Evolutionary conservation across 208 protist genomes (phyloP), one percentile per base, ranked within the genome.

Genomic region (Crithidia expoeki): DNA sequence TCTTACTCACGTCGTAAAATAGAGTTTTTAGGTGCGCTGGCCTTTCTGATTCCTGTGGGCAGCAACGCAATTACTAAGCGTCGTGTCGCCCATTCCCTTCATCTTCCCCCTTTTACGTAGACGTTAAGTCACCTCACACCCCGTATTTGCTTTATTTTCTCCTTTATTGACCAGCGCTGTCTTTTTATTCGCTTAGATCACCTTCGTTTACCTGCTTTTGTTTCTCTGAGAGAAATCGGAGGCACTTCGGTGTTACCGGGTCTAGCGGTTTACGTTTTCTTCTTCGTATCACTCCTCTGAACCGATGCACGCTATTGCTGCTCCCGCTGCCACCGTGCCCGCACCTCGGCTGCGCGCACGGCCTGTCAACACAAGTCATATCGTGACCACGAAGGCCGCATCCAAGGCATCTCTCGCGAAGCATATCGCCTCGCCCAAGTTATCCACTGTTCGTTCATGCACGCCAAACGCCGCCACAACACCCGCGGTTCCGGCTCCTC

Each of bases 311-410:
- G 49, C 52, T 23, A 27, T 40, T 0, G 0, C 1, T 30, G 55
- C 40, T 7, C 53, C 57, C 2, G 25, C 44, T 1, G 56, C 34
- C 21, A 33, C 57, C 6, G 50, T 61, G 46, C 56, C 72, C 4
- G 44, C 64, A 25, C 17, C 21, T n/a, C 68, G 55, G 21, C 44
- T 77, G 63, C 72, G 59, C 32, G 27, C 72, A 6, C 64, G 72
- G 12, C n/a, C 57, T 19, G 50, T 72, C 40, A 77, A 77, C 58
- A 72, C 72, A 3, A 68, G 32, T 27, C 57, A 58, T 17, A 50
- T 34, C 25, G 19, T 11, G 2, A 4, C 69, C 9, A 25, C 60
- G 12, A 68, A 60, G 36, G 23, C 32, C 2, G 28, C 14, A 27
- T 27, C 42, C 6, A 56, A 60, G 61, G n/a, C 61, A 6, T 55